Base-by-base conservation (phyloP, 2,329 filamentous ascomycete genomes). In the Thelonectria blattea region DNA sequence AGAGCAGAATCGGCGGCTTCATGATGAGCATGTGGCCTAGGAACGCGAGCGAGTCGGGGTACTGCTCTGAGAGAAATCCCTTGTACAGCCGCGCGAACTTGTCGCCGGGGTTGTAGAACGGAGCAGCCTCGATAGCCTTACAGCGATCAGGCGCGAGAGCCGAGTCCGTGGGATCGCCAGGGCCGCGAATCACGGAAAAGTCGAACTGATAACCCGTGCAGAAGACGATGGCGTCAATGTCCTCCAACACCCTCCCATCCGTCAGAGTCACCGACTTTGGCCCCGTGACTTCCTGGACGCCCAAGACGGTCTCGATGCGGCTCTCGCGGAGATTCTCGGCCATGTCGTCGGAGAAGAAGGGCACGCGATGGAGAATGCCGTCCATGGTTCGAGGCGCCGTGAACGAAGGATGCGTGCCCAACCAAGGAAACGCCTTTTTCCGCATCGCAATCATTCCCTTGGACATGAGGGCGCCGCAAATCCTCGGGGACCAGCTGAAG, bases 191-290 rank as follows among this genome's bases (percentile, higher is more conserved):
- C 0, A 73, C 43, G 6, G 72, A 72, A 45, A 73, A 66, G 52
- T 72, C 69, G 42, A 70, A 67, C n/a, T 65, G 56, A 43, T 75
- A 76, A 1, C 74, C 74, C 1, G 72, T 70, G 59, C 72, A 75
- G 56, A 71, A 65, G 45, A 76, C 65, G 49, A 76, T 72, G 56
- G 70, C 69, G 49, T 76, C 74, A 3, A 76, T 64, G 18, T 75
- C 72, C 9, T 73, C 67, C 24, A 76, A 43, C 5, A 70, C 64
- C n/a, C 57, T 67, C 6, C 71, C 74, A 39, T 76, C 69, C 5
- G 70, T 71, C 11, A 75, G 60, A 15, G 53, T 42, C 3, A 75
- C 67, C 0, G 72, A 67, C 43, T 65, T 68, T 1, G 74, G 70
- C 0, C 73, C 74, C 0, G 68, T 65, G 1, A 76, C 63, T 52